Conservation (phyloP, 805 yeast genomes). For the Kluyveromyces aestuarii region DNA sequence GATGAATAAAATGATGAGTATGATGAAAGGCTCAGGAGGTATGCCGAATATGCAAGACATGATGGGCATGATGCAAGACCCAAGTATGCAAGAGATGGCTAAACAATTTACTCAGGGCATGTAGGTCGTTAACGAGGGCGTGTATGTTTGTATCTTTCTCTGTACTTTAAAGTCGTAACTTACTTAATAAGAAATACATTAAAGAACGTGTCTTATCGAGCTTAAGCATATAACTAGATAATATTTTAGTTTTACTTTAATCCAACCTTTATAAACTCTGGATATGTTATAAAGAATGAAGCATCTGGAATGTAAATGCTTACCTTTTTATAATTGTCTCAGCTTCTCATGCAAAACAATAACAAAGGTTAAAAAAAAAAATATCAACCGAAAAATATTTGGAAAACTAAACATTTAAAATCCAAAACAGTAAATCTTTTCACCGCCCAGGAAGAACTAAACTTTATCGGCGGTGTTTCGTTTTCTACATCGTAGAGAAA, state of each 20-base stretch:
- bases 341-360: too few species aligned
- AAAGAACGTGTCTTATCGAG: not conserved
- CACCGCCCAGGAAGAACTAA: not conserved
- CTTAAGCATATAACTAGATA: too few species aligned
- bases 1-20: conserved; percentile 65
- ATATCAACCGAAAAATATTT: not conserved
- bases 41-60: conserved; percentile 60
- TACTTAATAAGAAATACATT: too few species aligned
- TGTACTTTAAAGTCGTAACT: not conserved
- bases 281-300: too few species aligned
- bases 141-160: not conserved
- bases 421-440: not conserved
- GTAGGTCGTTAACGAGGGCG: conserved; percentile 2
- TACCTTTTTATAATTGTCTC: too few species aligned
- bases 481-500: too few species aligned
- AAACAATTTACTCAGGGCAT: conserved; percentile 37
- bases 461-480: not conserved
- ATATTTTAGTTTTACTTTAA: too few species aligned
- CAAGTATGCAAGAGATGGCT: conserved; percentile 40
- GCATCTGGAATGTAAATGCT: too few species aligned
- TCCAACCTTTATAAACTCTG: too few species aligned
- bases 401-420: not conserved
- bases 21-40: conserved; percentile 59
- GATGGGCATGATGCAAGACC: conserved; percentile 51
- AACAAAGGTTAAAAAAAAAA: not conserved